Conservation (phyloP, 176 grass and related monocot genomes). For the Musa beccarii region DNA sequence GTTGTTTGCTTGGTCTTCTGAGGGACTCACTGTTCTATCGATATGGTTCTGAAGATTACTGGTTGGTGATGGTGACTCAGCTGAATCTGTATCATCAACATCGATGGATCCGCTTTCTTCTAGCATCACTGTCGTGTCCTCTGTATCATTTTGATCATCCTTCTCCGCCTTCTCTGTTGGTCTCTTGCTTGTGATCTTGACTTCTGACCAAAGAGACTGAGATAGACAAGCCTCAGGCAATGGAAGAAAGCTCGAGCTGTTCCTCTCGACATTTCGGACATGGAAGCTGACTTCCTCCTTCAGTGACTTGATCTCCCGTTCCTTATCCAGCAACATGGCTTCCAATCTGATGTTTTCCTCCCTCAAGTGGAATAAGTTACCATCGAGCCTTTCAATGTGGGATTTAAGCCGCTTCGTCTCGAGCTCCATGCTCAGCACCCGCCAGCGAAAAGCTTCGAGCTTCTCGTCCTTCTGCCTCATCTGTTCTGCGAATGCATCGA, state of each 20-base stretch:
- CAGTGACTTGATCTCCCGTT: constrained; percentile 31
- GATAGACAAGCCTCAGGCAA: background rate
- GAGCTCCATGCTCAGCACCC: constrained; percentile 45
- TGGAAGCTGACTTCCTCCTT: constrained; percentile 30
- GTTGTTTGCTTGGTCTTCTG: background rate
- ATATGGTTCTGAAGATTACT: background rate
- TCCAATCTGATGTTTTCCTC: constrained; percentile 32
- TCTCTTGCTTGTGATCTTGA: constrained; percentile 7
- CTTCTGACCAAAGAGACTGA: constrained; percentile 13
- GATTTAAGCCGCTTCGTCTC: constrained; percentile 41
- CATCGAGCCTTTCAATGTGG: constrained; percentile 51
- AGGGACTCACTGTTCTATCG: background rate
- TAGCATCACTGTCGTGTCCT: background rate
- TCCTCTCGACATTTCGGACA: background rate
- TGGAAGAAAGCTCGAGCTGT: background rate
- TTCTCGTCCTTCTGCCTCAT: constrained; percentile 67
- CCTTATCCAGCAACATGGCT: constrained; percentile 34
- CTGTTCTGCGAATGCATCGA: constrained; percentile 86
- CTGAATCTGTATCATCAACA: background rate
- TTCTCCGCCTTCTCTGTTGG: background rate
- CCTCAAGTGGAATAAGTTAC: constrained; percentile 30
- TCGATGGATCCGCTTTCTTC: background rate
- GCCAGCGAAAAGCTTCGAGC: constrained; percentile 65
- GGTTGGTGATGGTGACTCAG: background rate
- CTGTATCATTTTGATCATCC: background rate